Evolutionary conservation across 73 alveolate genomes (phyloP), one percentile per base, ranked within the genome.

Genomic region (Tetrahymena borealis): DNA sequence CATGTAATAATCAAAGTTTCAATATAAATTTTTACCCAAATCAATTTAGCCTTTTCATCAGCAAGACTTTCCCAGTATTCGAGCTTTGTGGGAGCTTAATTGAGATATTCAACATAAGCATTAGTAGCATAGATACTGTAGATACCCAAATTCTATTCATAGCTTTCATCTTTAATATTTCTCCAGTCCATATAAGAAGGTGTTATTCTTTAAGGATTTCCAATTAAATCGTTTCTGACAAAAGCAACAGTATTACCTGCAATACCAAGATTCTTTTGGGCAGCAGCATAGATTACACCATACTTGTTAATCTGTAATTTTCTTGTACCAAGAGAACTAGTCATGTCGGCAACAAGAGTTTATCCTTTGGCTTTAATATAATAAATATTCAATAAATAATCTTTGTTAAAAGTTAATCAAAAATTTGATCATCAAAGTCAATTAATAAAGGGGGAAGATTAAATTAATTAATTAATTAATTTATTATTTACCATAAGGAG

Each of bases 221-320:
- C 98, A 78, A 96, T 41, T 33, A 96, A 91, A 78, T 96, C 98
- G 31, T 96, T 94, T 91, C 98, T 93, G 42, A 96, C 96, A 32
- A 96, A 91, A 18, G 90, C 92, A 7, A 96, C 91, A 39, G 96
- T 90, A 35, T 91, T 94, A 39, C 96, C 97, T 15, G 98, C 94
- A 33, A 96, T 96, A 28, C 97, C 98, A 37, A 96, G 90, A 78
- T 96, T 96, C 98, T 96, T 96, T 78, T 94, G 92, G 38, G 97
- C 97, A 11, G 96, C 97, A 37, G 96, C 97, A 91, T 93, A 96
- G 39, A 96, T 94, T 0, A 94, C 96, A 3, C 96, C 98, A 39
- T 94, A 94, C 78, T 93, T 94, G 12, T 92, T 91, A 93, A 93
- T 92, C 40, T 95, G 94, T n/a, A 96, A 39, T 35, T 95, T 94